These are phyloP conservation scores for Fusarium sambucinum DNA, from an alignment of 2,329 filamentous ascomycete genomes.

Conservation along the genomic window DNA sequence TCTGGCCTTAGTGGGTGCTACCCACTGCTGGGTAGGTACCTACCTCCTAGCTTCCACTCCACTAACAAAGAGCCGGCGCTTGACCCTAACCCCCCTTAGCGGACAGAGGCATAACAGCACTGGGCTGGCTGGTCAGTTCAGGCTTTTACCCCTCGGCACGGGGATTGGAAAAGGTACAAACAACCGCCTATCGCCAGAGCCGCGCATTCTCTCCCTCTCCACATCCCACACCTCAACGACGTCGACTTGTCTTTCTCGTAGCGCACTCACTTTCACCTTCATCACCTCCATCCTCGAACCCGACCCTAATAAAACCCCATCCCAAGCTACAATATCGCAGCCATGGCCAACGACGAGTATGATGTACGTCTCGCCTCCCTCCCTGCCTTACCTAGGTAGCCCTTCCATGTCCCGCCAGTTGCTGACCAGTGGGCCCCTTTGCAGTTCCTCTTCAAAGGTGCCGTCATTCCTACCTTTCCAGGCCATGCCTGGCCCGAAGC, in stretches of 20 bases:
- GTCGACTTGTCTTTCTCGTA: constrained; percentile 44
- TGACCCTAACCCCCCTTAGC: constrained; percentile 22
- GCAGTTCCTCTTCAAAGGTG: constrained; percentile 99
- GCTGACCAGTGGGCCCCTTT: constrained; percentile 51
- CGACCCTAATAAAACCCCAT: constrained; percentile 24
- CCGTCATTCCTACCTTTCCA: constrained; percentile 45
- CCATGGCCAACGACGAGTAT: constrained; percentile 99
- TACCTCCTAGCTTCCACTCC: constrained; percentile 6
- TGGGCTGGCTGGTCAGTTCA: constrained; percentile 13
- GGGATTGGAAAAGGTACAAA: constrained; percentile 41
- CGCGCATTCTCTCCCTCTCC: constrained; percentile 52
- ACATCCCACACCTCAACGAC: constrained; percentile 50
- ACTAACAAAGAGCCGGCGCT: constrained; percentile 28
- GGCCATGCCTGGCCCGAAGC: constrained; percentile 33
- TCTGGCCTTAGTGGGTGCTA: constrained; percentile 36
- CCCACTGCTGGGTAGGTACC: constrained; percentile 28
- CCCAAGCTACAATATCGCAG: constrained; percentile 54
- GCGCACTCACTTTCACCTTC: constrained; percentile 42
- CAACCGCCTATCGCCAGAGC: constrained; percentile 51
- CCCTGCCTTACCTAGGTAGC: constrained; percentile 18
- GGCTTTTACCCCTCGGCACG: constrained; percentile 48
- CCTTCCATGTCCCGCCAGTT: constrained; percentile 44
- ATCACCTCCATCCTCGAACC: constrained; percentile 32
- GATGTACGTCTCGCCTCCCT: constrained; percentile 76
- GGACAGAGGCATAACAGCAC: constrained; percentile 19